Evolutionary conservation across 2,329 filamentous ascomycete genomes (phyloP).

Genomic region (Colletotrichum orchidophilum): DNA sequence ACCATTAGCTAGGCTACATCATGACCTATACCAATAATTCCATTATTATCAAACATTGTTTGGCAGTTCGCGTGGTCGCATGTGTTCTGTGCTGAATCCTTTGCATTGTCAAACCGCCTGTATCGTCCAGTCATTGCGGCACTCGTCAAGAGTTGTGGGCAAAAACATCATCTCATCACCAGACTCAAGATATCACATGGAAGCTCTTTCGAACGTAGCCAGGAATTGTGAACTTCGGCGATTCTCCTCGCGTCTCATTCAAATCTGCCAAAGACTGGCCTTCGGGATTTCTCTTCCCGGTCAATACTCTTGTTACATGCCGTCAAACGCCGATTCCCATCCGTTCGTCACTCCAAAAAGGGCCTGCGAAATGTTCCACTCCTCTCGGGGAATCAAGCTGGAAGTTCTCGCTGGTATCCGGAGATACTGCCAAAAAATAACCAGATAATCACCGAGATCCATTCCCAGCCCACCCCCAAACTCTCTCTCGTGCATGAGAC

Average conservation of each 20-base stretch:
- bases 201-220: neutral
- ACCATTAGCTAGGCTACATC: neutral
- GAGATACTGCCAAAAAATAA: neutral
- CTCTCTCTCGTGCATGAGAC: neutral
- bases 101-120: neutral
- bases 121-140: neutral
- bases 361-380: neutral
- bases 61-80: neutral
- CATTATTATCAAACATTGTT: neutral
- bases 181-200: neutral
- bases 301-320: slow-evolving; percentile 19
- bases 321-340: slow-evolving; percentile 14
- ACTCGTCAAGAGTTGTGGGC: neutral
- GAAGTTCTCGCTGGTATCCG: neutral
- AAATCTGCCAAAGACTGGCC: slow-evolving; percentile 8
- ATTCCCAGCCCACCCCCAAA: too few relatives aligned
- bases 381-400: neutral
- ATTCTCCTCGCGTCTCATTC: slow-evolving; percentile 8
- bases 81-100: neutral
- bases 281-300: slow-evolving; percentile 15
- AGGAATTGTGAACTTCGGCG: neutral
- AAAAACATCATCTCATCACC: neutral
- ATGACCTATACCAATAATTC: neutral
- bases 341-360: neutral
- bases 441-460: neutral